Evolutionary conservation across 768 basidiomycete genomes (phyloP).

Genomic region (Kwoniella sp.): DNA sequence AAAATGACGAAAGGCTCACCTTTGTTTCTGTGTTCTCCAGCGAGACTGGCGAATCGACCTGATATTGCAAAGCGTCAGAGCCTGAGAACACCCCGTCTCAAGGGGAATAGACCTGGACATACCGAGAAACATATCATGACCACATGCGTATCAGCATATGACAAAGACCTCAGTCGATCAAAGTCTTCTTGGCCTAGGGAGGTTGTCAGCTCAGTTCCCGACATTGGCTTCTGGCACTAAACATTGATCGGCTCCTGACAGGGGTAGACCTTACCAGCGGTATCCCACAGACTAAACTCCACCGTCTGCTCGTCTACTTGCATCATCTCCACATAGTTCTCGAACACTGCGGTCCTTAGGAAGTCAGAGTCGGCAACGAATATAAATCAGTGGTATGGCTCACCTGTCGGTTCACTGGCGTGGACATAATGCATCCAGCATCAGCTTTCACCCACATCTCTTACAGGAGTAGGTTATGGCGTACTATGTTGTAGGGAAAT

Average conservation of each 20-base stretch:
- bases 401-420: slow-evolving; percentile 49
- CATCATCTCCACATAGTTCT: slow-evolving; percentile 93
- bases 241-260: too few relatives aligned
- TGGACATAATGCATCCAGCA: not conserved
- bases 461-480: too few relatives aligned
- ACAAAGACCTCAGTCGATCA: slow-evolving; percentile 86
- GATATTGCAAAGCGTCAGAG: slow-evolving; percentile 8
- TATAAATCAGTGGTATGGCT: not conserved
- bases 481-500: slow-evolving; percentile 82
- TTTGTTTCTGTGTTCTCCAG: slow-evolving; percentile 95
- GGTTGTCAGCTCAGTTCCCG: not conserved
- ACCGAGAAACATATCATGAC: slow-evolving; percentile 96
- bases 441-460: not conserved
- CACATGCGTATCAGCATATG: slow-evolving; percentile 94
- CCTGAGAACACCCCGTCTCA: not conserved
- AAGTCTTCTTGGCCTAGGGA: slow-evolving; percentile 60
- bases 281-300: slow-evolving; percentile 95
- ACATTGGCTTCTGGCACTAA: too few relatives aligned
- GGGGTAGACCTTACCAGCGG: slow-evolving; percentile 69
- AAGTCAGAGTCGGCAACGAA: slow-evolving; percentile 58
- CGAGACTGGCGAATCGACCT: slow-evolving; percentile 94
- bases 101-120: slow-evolving; percentile 42
- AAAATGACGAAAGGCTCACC: slow-evolving; percentile 57
- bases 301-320: slow-evolving; percentile 82
- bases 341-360: slow-evolving; percentile 78